phyloP scores from a whole-genome alignment of 495 filamentous ascomycete genomes.

The Talaromyces ruber region DNA sequence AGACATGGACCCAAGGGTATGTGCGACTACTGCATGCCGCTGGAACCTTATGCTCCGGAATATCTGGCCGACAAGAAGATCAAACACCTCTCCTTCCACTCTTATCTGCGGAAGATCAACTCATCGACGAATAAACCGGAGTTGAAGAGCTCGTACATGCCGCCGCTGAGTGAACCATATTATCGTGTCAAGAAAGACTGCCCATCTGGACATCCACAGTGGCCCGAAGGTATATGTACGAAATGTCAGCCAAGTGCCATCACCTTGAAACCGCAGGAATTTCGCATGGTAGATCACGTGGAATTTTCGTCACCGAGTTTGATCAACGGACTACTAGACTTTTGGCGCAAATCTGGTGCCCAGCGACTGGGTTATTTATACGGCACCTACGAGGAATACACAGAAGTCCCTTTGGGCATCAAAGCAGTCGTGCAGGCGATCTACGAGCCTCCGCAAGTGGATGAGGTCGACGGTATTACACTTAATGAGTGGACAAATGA shows the following conservation, averaged over 20 bases:
- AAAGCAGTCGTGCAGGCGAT: constrained; percentile 98
- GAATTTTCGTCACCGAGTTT: constrained; percentile 79
- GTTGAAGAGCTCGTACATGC: constrained; percentile 86
- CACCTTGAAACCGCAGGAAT: constrained; percentile 85
- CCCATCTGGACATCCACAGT: constrained; percentile 83
- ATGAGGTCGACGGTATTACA: constrained; percentile 86
- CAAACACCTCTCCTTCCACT: constrained; percentile 96
- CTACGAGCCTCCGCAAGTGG: constrained; percentile 88
- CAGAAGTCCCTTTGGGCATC: constrained; percentile 83
- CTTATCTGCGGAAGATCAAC: constrained; percentile 89
- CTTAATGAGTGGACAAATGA: constrained; percentile 85
- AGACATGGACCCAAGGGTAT: constrained; percentile 92
- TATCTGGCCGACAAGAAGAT: constrained; percentile 94
- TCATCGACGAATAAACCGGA: constrained; percentile 93
- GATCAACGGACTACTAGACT: constrained; percentile 80
- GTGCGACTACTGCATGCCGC: constrained; percentile 99
- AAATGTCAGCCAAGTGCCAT: constrained; percentile 98
- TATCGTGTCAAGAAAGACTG: constrained; percentile 84
- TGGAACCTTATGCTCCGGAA: constrained; percentile 84
- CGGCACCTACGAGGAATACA: constrained; percentile 84
- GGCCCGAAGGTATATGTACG: constrained; percentile 97
- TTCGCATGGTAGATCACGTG: constrained; percentile 98
- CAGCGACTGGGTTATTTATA: constrained; percentile 90
- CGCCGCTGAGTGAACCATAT: constrained; percentile 87
- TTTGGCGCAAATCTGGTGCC: constrained; percentile 72